Evolutionary conservation across 352 stramenopile genomes (phyloP).

Genomic region (Phytophthora macrochlamydospora): DNA sequence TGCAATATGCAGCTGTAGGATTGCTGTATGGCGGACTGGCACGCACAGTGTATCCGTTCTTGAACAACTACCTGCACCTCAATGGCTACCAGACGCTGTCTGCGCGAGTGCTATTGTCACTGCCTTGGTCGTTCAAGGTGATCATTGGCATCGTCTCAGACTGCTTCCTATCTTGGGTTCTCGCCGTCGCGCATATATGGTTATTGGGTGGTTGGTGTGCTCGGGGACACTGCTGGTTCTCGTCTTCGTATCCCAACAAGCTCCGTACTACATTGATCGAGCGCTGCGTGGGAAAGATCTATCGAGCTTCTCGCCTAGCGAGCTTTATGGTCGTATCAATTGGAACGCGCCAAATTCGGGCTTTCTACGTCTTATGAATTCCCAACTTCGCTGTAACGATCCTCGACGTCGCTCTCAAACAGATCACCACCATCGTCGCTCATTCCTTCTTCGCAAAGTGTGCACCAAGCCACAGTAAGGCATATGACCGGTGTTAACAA

Average conservation of each 20-base stretch:
- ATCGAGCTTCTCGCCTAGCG: conserved; percentile 40
- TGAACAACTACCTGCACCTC: conserved; percentile 79
- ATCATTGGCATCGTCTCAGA: conserved; percentile 69
- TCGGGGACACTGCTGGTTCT: conserved; percentile 57
- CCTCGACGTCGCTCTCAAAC: too few species aligned
- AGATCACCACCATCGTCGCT: too few species aligned
- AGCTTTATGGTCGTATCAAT: conserved; percentile 34
- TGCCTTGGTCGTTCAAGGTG: conserved; percentile 75
- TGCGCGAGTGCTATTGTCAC: conserved; percentile 54
- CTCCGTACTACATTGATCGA: conserved; percentile 65
- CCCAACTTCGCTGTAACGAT: too few species aligned
- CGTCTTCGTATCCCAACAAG: conserved; percentile 39
- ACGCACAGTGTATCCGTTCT: conserved; percentile 69
- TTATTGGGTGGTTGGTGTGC: conserved; percentile 66
- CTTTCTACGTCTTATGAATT: conserved; percentile 40
- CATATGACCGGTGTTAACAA: too few species aligned
- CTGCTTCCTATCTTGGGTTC: conserved; percentile 66
- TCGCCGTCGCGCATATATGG: conserved; percentile 72
- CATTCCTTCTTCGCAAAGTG: too few species aligned
- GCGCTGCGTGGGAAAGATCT: conserved; percentile 46
- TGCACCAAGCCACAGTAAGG: too few species aligned
- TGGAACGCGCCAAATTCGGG: conserved; percentile 30
- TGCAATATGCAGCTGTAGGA: conserved; percentile 72
- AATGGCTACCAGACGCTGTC: conserved; percentile 71
- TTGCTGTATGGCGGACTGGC: conserved; percentile 65